Conservation (phyloP, 2,329 filamentous ascomycete species). For the Colletotrichum lini region DNA sequence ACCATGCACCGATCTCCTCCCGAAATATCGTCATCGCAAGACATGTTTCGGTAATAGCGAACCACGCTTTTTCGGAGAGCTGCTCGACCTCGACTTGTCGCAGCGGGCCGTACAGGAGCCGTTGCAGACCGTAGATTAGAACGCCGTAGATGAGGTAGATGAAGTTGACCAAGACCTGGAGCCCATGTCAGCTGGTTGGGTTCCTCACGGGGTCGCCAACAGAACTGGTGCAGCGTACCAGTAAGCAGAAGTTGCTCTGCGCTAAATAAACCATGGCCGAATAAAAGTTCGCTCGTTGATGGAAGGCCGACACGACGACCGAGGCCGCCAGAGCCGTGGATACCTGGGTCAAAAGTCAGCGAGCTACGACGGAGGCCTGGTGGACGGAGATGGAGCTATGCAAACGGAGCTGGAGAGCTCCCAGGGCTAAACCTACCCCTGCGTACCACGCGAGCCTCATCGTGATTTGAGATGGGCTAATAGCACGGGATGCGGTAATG, state of each 20-base stretch:
- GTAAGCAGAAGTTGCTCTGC: slow-evolving; percentile 94
- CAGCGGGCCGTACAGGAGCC: slow-evolving; percentile 89
- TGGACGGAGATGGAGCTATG: slow-evolving; percentile 20
- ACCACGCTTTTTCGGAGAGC: slow-evolving; percentile 97
- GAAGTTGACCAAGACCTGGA: slow-evolving; percentile 90
- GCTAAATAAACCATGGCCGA: slow-evolving; percentile 96
- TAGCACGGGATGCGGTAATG: slow-evolving; percentile 36
- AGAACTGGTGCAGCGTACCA: slow-evolving; percentile 70
- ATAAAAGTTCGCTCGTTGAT: slow-evolving; percentile 98
- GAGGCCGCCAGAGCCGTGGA: slow-evolving; percentile 87
- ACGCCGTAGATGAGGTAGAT: slow-evolving; percentile 85
- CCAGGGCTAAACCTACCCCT: slow-evolving; percentile 62
- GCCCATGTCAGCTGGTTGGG: slow-evolving; percentile 15
- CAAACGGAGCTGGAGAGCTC: slow-evolving; percentile 10
- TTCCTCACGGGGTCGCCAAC: slow-evolving; percentile 7
- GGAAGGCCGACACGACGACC: slow-evolving; percentile 91
- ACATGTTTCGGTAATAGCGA: slow-evolving; percentile 96
- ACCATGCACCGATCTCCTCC: slow-evolving; percentile 94
- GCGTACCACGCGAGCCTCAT: slow-evolving; percentile 75
- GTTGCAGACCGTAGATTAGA: slow-evolving; percentile 89
- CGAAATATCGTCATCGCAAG: slow-evolving; percentile 98
- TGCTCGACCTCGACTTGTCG: slow-evolving; percentile 97
- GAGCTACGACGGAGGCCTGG: slow-evolving; percentile 28
- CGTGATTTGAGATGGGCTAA: slow-evolving; percentile 53
- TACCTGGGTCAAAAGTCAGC: slow-evolving; percentile 63